Conservation (phyloP, 345 rosid species). For the Heritiera fomes region DNA sequence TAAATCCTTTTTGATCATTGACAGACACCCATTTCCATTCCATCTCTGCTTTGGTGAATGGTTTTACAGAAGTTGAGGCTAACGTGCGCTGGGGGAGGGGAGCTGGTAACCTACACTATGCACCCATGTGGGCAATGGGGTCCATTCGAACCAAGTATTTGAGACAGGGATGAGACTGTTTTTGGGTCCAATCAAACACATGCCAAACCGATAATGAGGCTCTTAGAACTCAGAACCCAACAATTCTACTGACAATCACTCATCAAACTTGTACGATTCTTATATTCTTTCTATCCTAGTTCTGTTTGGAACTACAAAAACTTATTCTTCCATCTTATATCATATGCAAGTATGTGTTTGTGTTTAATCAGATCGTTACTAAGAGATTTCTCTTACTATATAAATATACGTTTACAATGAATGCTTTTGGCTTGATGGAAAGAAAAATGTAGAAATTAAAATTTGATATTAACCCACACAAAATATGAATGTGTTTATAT, state of each 20-base stretch:
- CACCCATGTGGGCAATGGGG: conserved; percentile 45
- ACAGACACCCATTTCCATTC: conserved; percentile 10
- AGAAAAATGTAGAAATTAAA: no score
- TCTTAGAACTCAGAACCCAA: not conserved
- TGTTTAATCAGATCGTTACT: no score
- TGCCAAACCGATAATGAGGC: not conserved
- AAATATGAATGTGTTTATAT: no score
- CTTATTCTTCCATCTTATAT: no score
- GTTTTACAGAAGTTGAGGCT: not conserved
- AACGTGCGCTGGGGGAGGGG: conserved; percentile 5
- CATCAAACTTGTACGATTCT: not conserved
- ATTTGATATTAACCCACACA: no score
- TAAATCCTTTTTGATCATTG: conserved; percentile 9
- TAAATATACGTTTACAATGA: no score
- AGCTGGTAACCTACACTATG: conserved; percentile 6
- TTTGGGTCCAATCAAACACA: conserved; percentile 35
- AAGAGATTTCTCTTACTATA: no score
- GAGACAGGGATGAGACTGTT: conserved; percentile 36
- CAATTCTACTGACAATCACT: not conserved
- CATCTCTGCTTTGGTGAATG: not conserved
- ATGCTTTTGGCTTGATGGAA: no score
- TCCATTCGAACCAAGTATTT: conserved; percentile 31
- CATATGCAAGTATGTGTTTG: no score
- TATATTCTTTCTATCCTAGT: no score
- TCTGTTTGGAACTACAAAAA: no score